phyloP scores from a whole-genome alignment of 2,329 filamentous ascomycete species.

The Tothia fuscella region DNA sequence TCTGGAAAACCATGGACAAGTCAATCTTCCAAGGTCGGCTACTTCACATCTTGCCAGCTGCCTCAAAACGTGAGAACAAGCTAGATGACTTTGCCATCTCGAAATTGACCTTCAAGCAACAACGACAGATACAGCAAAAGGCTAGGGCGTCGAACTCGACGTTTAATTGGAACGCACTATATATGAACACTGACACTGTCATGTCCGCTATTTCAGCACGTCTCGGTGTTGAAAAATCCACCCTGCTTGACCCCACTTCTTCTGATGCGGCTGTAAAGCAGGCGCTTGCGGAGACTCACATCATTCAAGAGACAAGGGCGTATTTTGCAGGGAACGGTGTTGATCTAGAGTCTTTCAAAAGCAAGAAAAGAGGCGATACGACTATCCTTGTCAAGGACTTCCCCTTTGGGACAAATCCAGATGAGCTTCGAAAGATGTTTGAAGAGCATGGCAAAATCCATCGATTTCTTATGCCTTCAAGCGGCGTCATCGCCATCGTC shows the following conservation, averaged over 20 bases:
- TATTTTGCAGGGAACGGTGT: slow-evolving; percentile 84
- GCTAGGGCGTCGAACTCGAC: slow-evolving; percentile 62
- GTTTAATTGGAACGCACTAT: slow-evolving; percentile 99
- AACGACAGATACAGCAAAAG: slow-evolving; percentile 79
- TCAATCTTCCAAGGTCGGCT: slow-evolving; percentile 86
- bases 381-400: slow-evolving; percentile 93
- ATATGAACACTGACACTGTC: slow-evolving; percentile 87
- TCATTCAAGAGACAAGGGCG: slow-evolving; percentile 90
- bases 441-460: slow-evolving; percentile 75
- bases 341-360: slow-evolving; percentile 84
- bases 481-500: slow-evolving; percentile 85
- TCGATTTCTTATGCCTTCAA: slow-evolving; percentile 80
- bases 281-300: slow-evolving; percentile 87
- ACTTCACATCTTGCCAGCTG: slow-evolving; percentile 77
- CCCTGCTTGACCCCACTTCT: slow-evolving; percentile 88
- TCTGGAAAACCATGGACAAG: slow-evolving; percentile 69
- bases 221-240: slow-evolving; percentile 79
- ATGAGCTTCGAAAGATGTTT: slow-evolving; percentile 70
- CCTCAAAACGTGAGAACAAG: slow-evolving; percentile 67
- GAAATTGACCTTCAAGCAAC: slow-evolving; percentile 87
- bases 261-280: slow-evolving; percentile 92
- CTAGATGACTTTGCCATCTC: slow-evolving; percentile 83
- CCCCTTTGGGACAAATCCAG: slow-evolving; percentile 64
- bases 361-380: slow-evolving; percentile 69
- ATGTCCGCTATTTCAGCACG: slow-evolving; percentile 80